Evolutionary conservation across 306 rosid genomes (phyloP), one percentile per base, ranked within the genome.

Genomic region (Prunus padus): DNA sequence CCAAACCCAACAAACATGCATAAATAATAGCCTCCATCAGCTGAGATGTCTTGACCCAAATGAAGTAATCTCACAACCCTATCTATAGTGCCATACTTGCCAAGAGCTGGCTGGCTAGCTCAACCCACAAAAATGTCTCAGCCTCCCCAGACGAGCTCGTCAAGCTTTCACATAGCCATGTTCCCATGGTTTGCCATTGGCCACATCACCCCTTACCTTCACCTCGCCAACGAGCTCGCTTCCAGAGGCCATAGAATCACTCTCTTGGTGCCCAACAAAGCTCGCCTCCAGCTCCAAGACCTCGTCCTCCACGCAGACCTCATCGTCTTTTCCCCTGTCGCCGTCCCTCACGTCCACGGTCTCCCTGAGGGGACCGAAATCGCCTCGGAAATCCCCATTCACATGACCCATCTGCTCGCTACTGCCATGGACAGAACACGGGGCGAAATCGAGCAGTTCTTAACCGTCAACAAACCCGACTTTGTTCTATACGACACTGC

Each of bases 121-220:
- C 37, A 12, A 11, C 51, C 14, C 3, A 37, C 4, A 56, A 26
- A 13, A 4, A 60, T 60, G 65, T 33, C 65, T 4, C 37, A 25
- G 14, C 65, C 65, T 25, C 65, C n/a, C 31, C 25, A 44, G 5
- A 33, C 40, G 8, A 47, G 19, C 5, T 22, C 78, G 0, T 22
- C 61, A 10, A 68, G 76, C 28, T 73, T 79, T 22, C 86, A 87
- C 68, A 42, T 83, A 9, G 70, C 76, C 3, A 85, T 87, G 90
- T 54, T 84, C 26, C 90, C 91, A 76, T 89, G 94, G 91, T 67
- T 85, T 11, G 91, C 91, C 22, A 77, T 62, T 0, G 90, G 91
- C 9, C 94, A 89, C 64, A 83, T 89, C 76, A 89, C 86, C 5
- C 88, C 94, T 1, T 83, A 33, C 28, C 71, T 85, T 44, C 86